Evolutionary conservation across 1,284 basidiomycete species (phyloP).

Genomic region (Ceratobasidium sp.): DNA sequence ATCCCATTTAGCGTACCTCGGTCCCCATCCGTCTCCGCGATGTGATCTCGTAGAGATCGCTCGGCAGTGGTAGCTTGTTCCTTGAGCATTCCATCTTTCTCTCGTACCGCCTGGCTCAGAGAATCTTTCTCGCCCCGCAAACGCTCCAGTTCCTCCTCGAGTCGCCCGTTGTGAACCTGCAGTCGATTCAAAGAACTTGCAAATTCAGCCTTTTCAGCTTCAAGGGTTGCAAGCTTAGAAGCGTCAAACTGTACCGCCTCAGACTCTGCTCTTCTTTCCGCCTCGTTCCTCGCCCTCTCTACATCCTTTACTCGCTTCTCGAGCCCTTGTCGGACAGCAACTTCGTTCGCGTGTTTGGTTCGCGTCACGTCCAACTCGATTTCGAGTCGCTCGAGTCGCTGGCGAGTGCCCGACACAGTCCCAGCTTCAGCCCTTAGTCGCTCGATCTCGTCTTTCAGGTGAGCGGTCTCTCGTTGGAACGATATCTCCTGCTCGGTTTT

Average conservation of each 20-base stretch:
- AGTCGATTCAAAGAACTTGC: conserved; percentile 69
- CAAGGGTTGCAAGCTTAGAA: conserved; percentile 52
- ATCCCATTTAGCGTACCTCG: conserved; percentile 49
- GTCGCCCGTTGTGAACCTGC: conserved; percentile 52
- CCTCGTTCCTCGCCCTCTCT: background rate
- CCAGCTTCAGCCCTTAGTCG: conserved; percentile 51
- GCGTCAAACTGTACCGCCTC: conserved; percentile 51
- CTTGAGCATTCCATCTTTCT: conserved; percentile 77
- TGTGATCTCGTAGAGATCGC: conserved; percentile 81
- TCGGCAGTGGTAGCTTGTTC: conserved; percentile 83
- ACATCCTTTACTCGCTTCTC: conserved; percentile 30
- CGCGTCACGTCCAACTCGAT: conserved; percentile 36
- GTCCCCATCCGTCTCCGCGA: conserved; percentile 90
- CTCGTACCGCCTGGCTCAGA: conserved; percentile 46
- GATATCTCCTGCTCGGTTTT: conserved; percentile 60
- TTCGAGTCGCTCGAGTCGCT: conserved; percentile 37
- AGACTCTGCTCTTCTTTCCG: conserved; percentile 29
- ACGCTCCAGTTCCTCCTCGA: conserved; percentile 59
- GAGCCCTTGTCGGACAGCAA: conserved; percentile 33
- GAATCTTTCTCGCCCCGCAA: conserved; percentile 70
- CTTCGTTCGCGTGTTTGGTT: conserved; percentile 26
- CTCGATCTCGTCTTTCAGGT: conserved; percentile 62
- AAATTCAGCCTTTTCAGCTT: conserved; percentile 61
- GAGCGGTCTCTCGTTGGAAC: conserved; percentile 61
- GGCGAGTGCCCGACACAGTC: conserved; percentile 11